Conservation (phyloP, 2,329 filamentous ascomycete species). For the Aspergillus aculeatus region DNA sequence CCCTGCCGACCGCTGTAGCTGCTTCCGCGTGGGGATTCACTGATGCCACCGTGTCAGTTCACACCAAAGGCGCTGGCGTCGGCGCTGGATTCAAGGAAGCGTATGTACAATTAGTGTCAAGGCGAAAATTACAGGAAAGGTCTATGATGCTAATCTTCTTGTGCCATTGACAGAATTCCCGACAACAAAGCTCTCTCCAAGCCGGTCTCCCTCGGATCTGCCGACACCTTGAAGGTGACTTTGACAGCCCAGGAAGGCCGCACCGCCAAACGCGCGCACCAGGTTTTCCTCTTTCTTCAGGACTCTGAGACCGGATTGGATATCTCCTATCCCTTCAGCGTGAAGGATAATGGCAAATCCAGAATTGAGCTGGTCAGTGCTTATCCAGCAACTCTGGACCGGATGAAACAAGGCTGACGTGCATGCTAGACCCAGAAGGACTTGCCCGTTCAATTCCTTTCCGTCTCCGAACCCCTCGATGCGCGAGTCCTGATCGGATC, state of each 20-base stretch:
- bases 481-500: conserved; percentile 84
- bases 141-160: neutral
- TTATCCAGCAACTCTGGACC: neutral
- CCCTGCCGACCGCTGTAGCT: conserved; percentile 40
- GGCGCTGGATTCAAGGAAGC: conserved; percentile 56
- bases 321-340: conserved; percentile 76
- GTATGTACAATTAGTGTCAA: conserved; percentile 36
- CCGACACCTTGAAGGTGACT: conserved; percentile 76
- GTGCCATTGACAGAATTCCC: conserved; percentile 52
- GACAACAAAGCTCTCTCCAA: conserved; percentile 61
- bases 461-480: conserved; percentile 64
- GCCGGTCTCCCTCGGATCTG: conserved; percentile 62
- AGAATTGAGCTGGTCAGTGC: conserved; percentile 77
- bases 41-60: conserved; percentile 62
- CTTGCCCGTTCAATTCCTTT: conserved; percentile 77
- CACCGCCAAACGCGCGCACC: conserved; percentile 81
- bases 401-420: conserved; percentile 17
- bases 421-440: conserved; percentile 75
- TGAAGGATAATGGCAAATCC: conserved; percentile 87
- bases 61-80: conserved; percentile 59
- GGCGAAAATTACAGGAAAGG: neutral
- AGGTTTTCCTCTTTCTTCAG: conserved; percentile 83
- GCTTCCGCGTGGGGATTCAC: conserved; percentile 61
- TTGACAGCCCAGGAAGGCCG: conserved; percentile 78
- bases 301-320: conserved; percentile 76